Conservation (phyloP, 1,284 basidiomycete genomes). For the Fomitopsis betulina region DNA sequence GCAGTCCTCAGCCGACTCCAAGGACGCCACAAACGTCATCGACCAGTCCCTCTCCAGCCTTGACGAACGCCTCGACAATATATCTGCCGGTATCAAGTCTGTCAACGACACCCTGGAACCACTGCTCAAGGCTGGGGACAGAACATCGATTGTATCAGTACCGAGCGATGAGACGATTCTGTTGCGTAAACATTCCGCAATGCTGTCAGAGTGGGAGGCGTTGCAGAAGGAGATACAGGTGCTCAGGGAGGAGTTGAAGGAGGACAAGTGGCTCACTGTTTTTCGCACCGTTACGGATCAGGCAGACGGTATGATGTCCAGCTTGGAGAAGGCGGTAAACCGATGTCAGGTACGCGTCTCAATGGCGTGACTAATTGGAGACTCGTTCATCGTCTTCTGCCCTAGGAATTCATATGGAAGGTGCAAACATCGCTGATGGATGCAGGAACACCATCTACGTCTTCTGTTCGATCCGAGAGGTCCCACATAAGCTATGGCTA, state of each 20-base stretch:
- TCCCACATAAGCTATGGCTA: constrained; percentile 47
- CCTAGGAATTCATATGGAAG: constrained; percentile 79
- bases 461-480: constrained; percentile 49
- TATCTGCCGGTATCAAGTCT: constrained; percentile 63
- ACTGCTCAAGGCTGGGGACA: constrained; percentile 38
- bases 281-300: constrained; percentile 90
- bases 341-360: constrained; percentile 61
- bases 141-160: constrained; percentile 42
- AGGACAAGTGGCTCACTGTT: constrained; percentile 95
- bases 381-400: background rate
- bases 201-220: constrained; percentile 74
- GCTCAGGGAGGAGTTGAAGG: constrained; percentile 86
- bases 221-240: constrained; percentile 79
- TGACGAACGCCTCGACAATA: constrained; percentile 74
- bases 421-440: constrained; percentile 48
- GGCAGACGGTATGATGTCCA: constrained; percentile 95
- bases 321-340: constrained; percentile 85
- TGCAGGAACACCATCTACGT: constrained; percentile 42
- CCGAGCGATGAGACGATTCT: constrained; percentile 47
- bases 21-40: constrained; percentile 60
- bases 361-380: background rate
- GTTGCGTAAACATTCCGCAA: constrained; percentile 64
- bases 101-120: constrained; percentile 63
- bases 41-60: constrained; percentile 77
- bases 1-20: constrained; percentile 54